Evolutionary conservation across 371 early-diverging fungal species (phyloP).

Genomic region (Mortierella sp.): DNA sequence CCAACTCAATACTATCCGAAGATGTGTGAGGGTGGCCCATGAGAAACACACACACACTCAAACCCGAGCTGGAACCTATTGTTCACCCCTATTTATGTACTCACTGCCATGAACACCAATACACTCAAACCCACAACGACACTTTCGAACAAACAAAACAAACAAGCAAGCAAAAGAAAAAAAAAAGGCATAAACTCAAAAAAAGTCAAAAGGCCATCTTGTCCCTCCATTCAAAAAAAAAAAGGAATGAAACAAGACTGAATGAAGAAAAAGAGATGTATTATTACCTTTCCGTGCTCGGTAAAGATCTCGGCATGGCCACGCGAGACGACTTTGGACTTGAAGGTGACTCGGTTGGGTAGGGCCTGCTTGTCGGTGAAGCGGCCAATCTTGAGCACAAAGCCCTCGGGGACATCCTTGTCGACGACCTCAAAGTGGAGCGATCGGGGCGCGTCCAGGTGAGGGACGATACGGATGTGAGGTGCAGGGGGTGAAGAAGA

Average conservation of each 20-base stretch:
- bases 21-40: slow-evolving; percentile 6
- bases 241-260: not conserved
- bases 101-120: no score
- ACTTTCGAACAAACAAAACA: not conserved
- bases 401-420: slow-evolving; percentile 78
- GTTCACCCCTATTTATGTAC: not conserved
- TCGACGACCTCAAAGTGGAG: slow-evolving; percentile 87
- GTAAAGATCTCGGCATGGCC: slow-evolving; percentile 95
- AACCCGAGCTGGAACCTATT: not conserved
- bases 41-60: not conserved
- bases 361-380: slow-evolving; percentile 81
- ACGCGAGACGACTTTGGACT: slow-evolving; percentile 94
- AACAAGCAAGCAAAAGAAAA: not conserved
- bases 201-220: no score
- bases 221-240: no score
- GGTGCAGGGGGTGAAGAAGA: slow-evolving; percentile 54
- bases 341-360: slow-evolving; percentile 86
- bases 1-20: no score
- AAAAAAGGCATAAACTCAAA: not conserved
- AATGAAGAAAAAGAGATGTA: slow-evolving; percentile 9
- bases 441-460: slow-evolving; percentile 80
- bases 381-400: slow-evolving; percentile 82
- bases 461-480: slow-evolving; percentile 84
- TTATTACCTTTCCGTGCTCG: slow-evolving; percentile 80
- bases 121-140: not conserved